A percentile compares a stretch with the other conserved stretches of the same genome.
Evolutionary conservation across 2,329 filamentous ascomycete genomes (phyloP).

Genomic region (Neofusicoccum parvum): DNA sequence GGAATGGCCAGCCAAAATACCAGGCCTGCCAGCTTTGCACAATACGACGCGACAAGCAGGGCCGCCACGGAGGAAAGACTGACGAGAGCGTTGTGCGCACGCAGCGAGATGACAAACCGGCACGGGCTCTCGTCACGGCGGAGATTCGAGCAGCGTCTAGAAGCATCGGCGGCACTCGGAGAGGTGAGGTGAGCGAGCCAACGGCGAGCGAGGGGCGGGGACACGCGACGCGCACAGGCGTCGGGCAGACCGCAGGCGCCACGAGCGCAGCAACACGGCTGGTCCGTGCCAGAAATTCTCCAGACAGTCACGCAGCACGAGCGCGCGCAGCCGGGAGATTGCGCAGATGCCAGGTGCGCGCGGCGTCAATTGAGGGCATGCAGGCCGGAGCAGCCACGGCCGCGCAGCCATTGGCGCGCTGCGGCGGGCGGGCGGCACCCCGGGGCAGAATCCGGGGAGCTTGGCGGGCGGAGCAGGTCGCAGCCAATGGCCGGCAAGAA

Average conservation of each 20-base stretch:
- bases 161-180: conserved; percentile 32
- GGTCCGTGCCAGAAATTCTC: conserved; percentile 39
- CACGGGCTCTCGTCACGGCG: background rate
- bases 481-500: conserved; percentile 18
- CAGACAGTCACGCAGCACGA: conserved; percentile 1
- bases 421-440: background rate
- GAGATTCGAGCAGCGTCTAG: conserved; percentile 55
- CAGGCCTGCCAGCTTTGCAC: no score
- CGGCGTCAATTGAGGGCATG: background rate
- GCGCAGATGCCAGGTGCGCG: conserved; percentile 3
- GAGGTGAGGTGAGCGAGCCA: conserved; percentile 30
- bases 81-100: no score
- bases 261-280: conserved; percentile 3
- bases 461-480: background rate
- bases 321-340: background rate
- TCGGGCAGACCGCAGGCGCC: conserved; percentile 39
- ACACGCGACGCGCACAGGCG: conserved; percentile 25
- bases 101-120: no score
- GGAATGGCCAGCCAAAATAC: no score
- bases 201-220: background rate
- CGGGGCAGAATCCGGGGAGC: conserved; percentile 2
- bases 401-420: background rate
- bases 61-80: no score
- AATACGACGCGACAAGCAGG: no score
- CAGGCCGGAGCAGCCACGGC: background rate